These are phyloP conservation scores for Volvariella volvacea DNA, from an alignment of 1,284 basidiomycete species.

Conservation along the genomic window DNA sequence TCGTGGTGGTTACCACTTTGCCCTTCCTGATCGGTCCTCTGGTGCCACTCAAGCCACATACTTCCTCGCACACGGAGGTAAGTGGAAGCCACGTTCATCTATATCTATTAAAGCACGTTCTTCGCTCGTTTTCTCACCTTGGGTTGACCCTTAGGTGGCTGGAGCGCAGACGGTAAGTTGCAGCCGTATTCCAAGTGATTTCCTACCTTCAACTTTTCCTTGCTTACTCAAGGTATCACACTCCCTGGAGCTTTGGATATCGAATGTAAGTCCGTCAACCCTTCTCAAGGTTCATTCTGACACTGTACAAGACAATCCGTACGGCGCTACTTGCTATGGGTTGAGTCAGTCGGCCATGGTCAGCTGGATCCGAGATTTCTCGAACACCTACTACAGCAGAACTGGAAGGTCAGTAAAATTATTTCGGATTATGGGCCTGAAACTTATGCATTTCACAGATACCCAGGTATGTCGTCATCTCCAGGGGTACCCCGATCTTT, in stretches of 20 bases:
- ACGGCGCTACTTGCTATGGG: constrained; percentile 49
- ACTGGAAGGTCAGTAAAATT: constrained; percentile 34
- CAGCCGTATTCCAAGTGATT: constrained; percentile 2
- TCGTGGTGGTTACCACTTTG: constrained; percentile 58
- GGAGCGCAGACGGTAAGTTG: constrained; percentile 51
- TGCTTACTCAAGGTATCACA: constrained; percentile 32
- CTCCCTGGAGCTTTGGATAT: constrained; percentile 61
- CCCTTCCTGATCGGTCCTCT: constrained; percentile 42
- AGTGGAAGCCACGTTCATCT: constrained; percentile 10
- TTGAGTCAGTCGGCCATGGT: constrained; percentile 49
- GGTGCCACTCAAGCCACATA: constrained; percentile 56
- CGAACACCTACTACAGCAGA: constrained; percentile 48
- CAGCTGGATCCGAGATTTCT: constrained; percentile 56
- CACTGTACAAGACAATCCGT: constrained; percentile 47
- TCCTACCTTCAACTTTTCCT: not conserved
- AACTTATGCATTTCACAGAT: not conserved
- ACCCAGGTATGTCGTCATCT: not conserved
- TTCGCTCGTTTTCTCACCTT: not conserved
- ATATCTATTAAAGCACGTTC: too few species aligned
- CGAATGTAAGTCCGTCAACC: constrained; percentile 36
- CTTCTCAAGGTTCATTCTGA: constrained; percentile 5
- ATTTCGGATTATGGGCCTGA: not conserved
- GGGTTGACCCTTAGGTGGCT: constrained; percentile 33
- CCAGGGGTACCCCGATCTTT: not conserved
- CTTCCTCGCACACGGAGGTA: constrained; percentile 57